A percentile compares a stretch with the other conserved stretches of the same genome.
Evolutionary conservation across 371 early-diverging fungal species (phyloP).

Genomic region (Funneliformis caledonium): DNA sequence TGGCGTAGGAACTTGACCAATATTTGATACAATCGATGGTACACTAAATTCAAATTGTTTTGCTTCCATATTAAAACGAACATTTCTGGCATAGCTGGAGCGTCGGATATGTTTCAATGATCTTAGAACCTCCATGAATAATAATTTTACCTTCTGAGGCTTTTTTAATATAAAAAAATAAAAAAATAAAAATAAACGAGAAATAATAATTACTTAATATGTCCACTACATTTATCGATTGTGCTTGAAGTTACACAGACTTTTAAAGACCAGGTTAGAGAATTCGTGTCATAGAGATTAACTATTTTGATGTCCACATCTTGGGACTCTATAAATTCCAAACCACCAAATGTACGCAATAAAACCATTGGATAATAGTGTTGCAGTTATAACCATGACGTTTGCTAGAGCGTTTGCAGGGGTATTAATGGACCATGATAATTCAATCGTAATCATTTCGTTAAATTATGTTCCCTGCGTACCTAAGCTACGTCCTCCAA

Average conservation of each 20-base stretch:
- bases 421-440: neutral
- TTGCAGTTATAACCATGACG: neutral
- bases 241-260: neutral
- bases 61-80: neutral
- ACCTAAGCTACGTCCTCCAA: neutral
- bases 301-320: neutral
- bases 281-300: neutral
- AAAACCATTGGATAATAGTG: neutral
- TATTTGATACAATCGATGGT: neutral
- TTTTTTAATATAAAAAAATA: neutral
- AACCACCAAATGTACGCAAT: neutral
- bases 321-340: neutral
- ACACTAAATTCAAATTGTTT: neutral
- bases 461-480: neutral
- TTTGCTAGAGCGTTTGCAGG: too few species aligned
- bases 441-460: neutral
- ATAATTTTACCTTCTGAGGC: neutral
- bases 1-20: neutral
- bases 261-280: neutral
- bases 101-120: too few species aligned
- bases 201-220: constrained; percentile 1
- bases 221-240: neutral
- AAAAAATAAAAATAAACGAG: too few species aligned
- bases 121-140: neutral
- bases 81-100: neutral